Evolutionary conservation across 1,284 basidiomycete species (phyloP), one percentile per base, ranked within the genome.

Genomic region (Laetiporus sulphureus): DNA sequence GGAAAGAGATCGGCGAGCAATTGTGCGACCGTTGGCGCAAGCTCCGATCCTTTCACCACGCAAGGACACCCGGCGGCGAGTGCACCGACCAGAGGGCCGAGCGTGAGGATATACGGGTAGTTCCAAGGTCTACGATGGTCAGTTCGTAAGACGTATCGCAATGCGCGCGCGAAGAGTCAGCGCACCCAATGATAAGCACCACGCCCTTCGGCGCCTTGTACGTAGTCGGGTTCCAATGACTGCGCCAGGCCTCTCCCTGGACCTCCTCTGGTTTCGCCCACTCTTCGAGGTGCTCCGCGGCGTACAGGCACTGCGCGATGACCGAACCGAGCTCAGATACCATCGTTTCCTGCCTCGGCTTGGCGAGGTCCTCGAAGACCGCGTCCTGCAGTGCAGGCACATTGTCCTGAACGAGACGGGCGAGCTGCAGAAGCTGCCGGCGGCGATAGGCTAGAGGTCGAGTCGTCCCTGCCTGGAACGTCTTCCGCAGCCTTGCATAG

Each of bases 41-140:
- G 65, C 58, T 87, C 83, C 6, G 80, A 83, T 0, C 74, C 75
- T 64, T 83, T 82, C 52, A 83, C 39, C 16, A 79, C 65, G 1
- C 66, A 69, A 11, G 75, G 67, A 54, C 76, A 79, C 2, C 80
- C 80, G 0, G 80, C 78, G 2, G 77, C 69, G 35, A 83, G 76
- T 25, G 79, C 80, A 15, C 74, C 76, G 20, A 77, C 63, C 11
- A 81, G 57, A 0, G 77, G 75, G 34, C 63, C 61, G 21, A 81
- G 55, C 4, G 65, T 63, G 32, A 80, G 65, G 37, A 71, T 60
- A 51, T 69, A 59, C 2, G 77, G 77, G 56, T 69, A 79, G 55
- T 82, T 81, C 75, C 69, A 75, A 41, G 70, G 70, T 27, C 69
- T 73, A 45, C 16, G 38, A 19, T 25, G 27, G 23, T 8, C 12